phyloP scores from a whole-genome alignment of 2,329 filamentous ascomycete species.

The Sporothrix curviconia region DNA sequence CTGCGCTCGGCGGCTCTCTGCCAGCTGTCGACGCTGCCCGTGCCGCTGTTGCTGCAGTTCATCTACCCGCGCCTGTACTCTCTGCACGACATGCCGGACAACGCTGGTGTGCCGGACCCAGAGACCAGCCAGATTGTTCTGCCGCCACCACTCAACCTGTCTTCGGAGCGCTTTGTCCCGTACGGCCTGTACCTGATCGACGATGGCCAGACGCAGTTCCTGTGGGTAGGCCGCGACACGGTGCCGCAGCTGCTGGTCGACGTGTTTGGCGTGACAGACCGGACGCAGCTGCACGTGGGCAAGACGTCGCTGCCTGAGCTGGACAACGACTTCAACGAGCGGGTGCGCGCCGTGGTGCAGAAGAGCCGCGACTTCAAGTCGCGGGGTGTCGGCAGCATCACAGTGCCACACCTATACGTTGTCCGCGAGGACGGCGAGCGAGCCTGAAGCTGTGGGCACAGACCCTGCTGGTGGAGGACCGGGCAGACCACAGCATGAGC shows the following conservation, averaged over 20 bases:
- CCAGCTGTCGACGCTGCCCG: constrained; percentile 84
- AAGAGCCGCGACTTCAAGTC: constrained; percentile 86
- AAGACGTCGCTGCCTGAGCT: constrained; percentile 82
- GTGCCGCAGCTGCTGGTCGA: constrained; percentile 83
- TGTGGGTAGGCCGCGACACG: constrained; percentile 91
- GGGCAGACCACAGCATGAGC: constrained; percentile 88
- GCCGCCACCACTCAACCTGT: constrained; percentile 77
- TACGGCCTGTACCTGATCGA: constrained; percentile 96
- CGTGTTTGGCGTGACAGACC: constrained; percentile 83
- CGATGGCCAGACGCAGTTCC: constrained; percentile 93
- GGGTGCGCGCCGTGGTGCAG: constrained; percentile 79
- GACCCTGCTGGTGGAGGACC: constrained; percentile 88
- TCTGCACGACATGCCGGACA: constrained; percentile 93
- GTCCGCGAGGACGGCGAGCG: constrained; percentile 91
- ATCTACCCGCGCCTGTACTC: constrained; percentile 83
- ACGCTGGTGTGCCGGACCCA: constrained; percentile 76
- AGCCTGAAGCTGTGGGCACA: constrained; percentile 95
- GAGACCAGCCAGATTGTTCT: constrained; percentile 84
- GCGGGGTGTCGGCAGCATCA: constrained; percentile 85
- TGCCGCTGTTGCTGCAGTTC: constrained; percentile 86
- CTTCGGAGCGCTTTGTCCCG: constrained; percentile 77
- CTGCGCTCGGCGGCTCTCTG: constrained; percentile 89
- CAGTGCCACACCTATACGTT: constrained; percentile 87
- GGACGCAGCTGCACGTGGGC: constrained; percentile 78
- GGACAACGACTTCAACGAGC: constrained; percentile 94